These are phyloP conservation scores for Phytophthora boehmeriae DNA, from an alignment of 352 stramenopile species.

Conservation along the genomic window DNA sequence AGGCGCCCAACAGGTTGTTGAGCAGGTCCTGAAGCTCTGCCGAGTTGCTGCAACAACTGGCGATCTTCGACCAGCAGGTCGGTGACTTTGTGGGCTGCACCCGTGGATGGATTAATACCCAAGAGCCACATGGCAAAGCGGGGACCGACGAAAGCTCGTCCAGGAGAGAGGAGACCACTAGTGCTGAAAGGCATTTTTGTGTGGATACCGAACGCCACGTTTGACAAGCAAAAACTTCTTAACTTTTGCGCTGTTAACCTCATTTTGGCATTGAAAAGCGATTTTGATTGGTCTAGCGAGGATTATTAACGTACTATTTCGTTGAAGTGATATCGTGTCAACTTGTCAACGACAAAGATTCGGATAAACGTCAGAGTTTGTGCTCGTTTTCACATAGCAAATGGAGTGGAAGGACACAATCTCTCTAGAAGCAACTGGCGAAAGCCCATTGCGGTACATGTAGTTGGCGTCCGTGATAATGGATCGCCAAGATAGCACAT, in stretches of 20 bases:
- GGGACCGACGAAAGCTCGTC: slow-evolving; percentile 20
- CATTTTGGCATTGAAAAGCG: neutral
- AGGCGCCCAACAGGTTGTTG: slow-evolving; percentile 21
- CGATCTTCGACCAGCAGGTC: slow-evolving; percentile 32
- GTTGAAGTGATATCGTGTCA: slow-evolving; percentile 8
- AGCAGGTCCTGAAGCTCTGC: slow-evolving; percentile 24
- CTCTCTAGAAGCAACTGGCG: slow-evolving; percentile 6
- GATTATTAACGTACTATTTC: slow-evolving; percentile 15
- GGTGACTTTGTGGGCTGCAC: slow-evolving; percentile 18
- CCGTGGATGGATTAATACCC: neutral
- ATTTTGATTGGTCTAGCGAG: neutral
- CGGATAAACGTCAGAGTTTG: neutral
- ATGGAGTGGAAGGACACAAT: slow-evolving; percentile 20
- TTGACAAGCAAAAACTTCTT: slow-evolving; percentile 4
- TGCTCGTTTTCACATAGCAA: slow-evolving; percentile 15
- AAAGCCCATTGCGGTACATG: neutral
- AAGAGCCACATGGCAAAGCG: slow-evolving; percentile 50
- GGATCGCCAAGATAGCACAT: neutral
- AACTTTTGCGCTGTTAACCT: slow-evolving; percentile 2
- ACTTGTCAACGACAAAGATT: slow-evolving; percentile 5
- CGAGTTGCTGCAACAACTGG: slow-evolving; percentile 22
- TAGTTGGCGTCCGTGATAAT: no score
- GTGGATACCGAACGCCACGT: neutral
- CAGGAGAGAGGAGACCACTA: slow-evolving; percentile 8
- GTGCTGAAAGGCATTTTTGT: neutral